Evolutionary conservation across 768 basidiomycete species (phyloP), one percentile per base, ranked within the genome.

Genomic region (Scleroderma citrinum): DNA sequence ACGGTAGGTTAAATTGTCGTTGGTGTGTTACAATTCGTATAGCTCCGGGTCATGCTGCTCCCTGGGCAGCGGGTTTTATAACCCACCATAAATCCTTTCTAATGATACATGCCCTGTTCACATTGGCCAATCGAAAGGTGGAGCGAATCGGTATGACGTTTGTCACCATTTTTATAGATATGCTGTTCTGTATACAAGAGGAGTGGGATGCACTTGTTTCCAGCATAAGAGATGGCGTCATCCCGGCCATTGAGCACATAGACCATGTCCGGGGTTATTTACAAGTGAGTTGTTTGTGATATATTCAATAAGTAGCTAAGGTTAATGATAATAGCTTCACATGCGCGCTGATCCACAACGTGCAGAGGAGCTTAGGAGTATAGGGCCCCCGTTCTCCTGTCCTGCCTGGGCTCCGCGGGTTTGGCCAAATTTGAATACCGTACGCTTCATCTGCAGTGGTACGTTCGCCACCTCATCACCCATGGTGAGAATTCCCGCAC

Each of bases 31-130:
- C 8, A 5, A 29, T 29, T 12, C 6, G 20, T 48, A 7, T n/a
- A 60, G 59, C 48, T 4, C 29, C 61, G 7, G 46, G 51, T 1
- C 47, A 44, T 2, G 52, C 47, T 10, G 50, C 37, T n/a, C 59
- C 61, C 7, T 55, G 35, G 31, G 61, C 59, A 4, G 56, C 54
- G 8, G 52, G 56, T 10, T 31, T 47, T 8, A 48, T 62, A 0
- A 17, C 32, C 12, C n/a, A 52, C 12, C 35, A 55, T 34, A 54
- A 53, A 3, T 52, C 61, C 3, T 63, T 58, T 32, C 29, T 58
- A 10, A 24, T 55, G 30, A 54, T 63, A 7, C 55, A 61, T n/a
- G 58, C 56, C 8, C 52, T 61, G 10, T 62, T 62, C 43, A 55
- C 52, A 44, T 49, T 60, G 8, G 34, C 42, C 5, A 26, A 23